A percentile compares a stretch with the other conserved stretches of the same genome.
Evolutionary conservation across 768 basidiomycete species (phyloP).

Genomic region (Lactarius evosmus): DNA sequence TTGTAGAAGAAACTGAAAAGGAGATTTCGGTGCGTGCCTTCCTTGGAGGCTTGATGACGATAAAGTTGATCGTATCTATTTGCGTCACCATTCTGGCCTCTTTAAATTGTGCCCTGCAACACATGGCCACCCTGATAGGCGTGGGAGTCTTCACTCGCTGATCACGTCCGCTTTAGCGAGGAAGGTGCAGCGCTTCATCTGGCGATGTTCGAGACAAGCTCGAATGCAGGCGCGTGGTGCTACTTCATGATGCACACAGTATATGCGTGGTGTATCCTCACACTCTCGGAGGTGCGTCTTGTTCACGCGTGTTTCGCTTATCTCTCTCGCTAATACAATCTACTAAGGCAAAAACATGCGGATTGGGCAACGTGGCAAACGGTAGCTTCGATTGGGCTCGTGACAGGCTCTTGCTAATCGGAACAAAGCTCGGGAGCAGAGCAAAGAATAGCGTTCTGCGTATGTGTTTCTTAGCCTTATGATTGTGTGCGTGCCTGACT

Average conservation of each 20-base stretch:
- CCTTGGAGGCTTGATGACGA: background rate
- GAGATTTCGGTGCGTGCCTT: constrained; percentile 23
- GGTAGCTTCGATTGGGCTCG: constrained; percentile 37
- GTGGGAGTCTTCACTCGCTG: constrained; percentile 67
- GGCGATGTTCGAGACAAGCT: constrained; percentile 76
- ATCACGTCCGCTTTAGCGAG: constrained; percentile 66
- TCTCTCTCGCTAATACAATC: background rate
- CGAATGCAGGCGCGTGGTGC: constrained; percentile 78
- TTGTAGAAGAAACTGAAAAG: constrained; percentile 22
- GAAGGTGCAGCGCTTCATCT: constrained; percentile 65
- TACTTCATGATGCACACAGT: constrained; percentile 73
- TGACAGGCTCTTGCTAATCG: constrained; percentile 41
- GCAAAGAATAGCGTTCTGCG: constrained; percentile 45
- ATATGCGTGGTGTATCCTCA: constrained; percentile 65
- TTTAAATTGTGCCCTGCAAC: background rate
- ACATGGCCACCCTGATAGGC: constrained; percentile 38
- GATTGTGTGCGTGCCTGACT: constrained; percentile 36
- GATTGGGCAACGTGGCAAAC: constrained; percentile 1
- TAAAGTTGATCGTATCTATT: background rate
- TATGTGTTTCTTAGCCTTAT: constrained; percentile 34
- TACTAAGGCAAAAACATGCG: constrained; percentile 6
- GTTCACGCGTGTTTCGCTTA: background rate
- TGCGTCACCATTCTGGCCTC: background rate
- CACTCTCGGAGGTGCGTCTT: constrained; percentile 56
- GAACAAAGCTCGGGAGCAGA: constrained; percentile 41